Evolutionary conservation across 352 stramenopile species (phyloP).

Genomic region (Lagenidium giganteum): DNA sequence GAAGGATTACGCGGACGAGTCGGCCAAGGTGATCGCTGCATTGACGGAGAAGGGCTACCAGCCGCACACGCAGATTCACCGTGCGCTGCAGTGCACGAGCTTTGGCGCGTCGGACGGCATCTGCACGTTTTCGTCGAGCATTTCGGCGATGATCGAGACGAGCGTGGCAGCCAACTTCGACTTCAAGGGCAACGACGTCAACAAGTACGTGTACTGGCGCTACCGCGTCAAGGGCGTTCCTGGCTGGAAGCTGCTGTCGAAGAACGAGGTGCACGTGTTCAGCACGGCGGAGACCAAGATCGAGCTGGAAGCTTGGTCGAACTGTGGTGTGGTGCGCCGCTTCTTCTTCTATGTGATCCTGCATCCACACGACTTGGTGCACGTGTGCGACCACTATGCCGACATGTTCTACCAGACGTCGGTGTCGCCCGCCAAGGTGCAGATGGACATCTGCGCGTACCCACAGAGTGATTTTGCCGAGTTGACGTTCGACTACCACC

Average conservation of each 20-base stretch:
- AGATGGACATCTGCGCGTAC: conserved; percentile 39
- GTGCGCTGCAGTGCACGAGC: conserved; percentile 2
- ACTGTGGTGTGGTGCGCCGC: conserved; percentile 38
- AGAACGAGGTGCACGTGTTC: conserved; percentile 5
- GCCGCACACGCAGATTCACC: neutral
- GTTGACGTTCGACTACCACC: conserved; percentile 36
- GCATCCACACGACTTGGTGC: conserved; percentile 35
- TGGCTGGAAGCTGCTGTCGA: conserved; percentile 6
- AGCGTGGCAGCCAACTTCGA: neutral
- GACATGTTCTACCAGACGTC: conserved; percentile 72
- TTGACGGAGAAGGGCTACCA: conserved; percentile 9
- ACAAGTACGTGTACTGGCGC: conserved; percentile 17
- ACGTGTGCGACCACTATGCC: conserved; percentile 43
- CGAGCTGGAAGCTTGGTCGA: conserved; percentile 51
- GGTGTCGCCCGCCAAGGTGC: conserved; percentile 24
- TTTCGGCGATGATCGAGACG: conserved; percentile 1
- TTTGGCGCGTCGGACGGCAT: conserved; percentile 2
- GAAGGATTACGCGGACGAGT: neutral
- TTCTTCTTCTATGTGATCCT: conserved; percentile 48
- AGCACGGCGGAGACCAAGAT: neutral
- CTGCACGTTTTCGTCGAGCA: conserved; percentile 7
- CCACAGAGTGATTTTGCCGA: conserved; percentile 41
- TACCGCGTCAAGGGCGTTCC: conserved; percentile 8
- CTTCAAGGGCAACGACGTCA: neutral
- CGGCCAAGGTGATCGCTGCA: neutral